Percentiles rank a stretch among this genome's conserved stretches.
Evolutionary conservation across 495 filamentous ascomycete species (phyloP).

Genomic region (Lasiosphaeriaceae sp.): DNA sequence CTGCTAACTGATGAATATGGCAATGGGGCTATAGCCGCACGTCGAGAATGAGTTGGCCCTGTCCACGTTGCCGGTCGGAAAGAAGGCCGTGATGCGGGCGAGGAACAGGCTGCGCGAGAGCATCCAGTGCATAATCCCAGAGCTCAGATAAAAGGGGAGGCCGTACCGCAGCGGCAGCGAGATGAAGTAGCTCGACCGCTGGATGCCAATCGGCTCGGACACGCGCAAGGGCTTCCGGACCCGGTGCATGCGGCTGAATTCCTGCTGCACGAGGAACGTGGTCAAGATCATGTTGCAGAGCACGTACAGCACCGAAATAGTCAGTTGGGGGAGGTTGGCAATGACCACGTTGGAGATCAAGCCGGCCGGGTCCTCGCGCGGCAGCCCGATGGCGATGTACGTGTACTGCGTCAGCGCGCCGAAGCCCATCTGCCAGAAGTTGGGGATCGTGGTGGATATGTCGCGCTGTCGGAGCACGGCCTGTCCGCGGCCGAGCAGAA

Average conservation of each 20-base stretch:
- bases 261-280: slow-evolving; percentile 27
- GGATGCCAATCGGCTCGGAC: slow-evolving; percentile 30
- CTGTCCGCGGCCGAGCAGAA: neutral
- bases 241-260: slow-evolving; percentile 20
- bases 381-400: slow-evolving; percentile 13
- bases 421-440: slow-evolving; percentile 24
- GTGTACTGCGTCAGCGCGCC: slow-evolving; percentile 25
- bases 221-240: slow-evolving; percentile 9
- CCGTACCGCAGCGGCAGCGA: slow-evolving; percentile 44
- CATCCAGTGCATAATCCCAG: slow-evolving; percentile 39
- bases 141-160: slow-evolving; percentile 31
- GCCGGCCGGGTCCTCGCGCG: slow-evolving; percentile 7
- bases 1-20: slow-evolving; percentile 25
- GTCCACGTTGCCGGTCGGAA: slow-evolving; percentile 4
- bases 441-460: slow-evolving; percentile 9
- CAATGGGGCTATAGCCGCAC: slow-evolving; percentile 29
- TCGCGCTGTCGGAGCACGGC: slow-evolving; percentile 12
- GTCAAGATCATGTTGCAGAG: slow-evolving; percentile 37
- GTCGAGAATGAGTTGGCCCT: slow-evolving; percentile 15
- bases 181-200: slow-evolving; percentile 46
- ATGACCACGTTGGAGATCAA: slow-evolving; percentile 28
- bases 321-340: slow-evolving; percentile 41
- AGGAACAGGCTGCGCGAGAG: slow-evolving; percentile 40
- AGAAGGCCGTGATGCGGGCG: slow-evolving; percentile 12
- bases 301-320: slow-evolving; percentile 43